Percentiles rank a stretch among this genome's conserved stretches.
phyloP scores from a whole-genome alignment of 73 alveolate species.

The Paramecium octaurelia region DNA sequence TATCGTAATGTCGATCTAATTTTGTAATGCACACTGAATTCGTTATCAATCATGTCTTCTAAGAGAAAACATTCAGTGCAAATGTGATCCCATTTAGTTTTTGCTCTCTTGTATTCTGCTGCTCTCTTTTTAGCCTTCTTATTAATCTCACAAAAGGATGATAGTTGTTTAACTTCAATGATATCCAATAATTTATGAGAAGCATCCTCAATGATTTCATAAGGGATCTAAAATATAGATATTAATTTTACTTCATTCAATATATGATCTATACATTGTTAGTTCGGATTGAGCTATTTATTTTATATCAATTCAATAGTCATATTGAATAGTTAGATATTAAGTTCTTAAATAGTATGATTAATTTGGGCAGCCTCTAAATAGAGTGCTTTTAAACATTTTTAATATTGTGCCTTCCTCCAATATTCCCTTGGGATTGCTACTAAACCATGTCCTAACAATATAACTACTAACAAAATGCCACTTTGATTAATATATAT shows the following conservation, averaged over 20 bases:
- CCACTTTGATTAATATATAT: constrained; percentile 19
- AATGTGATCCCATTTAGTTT: constrained; percentile 49
- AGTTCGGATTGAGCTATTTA: neutral
- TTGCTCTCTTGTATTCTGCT: constrained; percentile 51
- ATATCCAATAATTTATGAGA: neutral
- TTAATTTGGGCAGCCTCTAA: neutral
- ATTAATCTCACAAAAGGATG: neutral
- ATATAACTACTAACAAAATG: constrained; percentile 39
- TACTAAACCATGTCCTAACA: constrained; percentile 58
- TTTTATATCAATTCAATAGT: neutral
- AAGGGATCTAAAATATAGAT: neutral
- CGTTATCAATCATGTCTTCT: neutral
- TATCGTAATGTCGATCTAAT: neutral
- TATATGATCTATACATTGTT: neutral
- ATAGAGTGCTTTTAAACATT: neutral
- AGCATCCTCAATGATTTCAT: constrained; percentile 46
- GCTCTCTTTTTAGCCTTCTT: constrained; percentile 28
- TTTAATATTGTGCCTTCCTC: constrained; percentile 14
- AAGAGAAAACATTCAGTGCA: constrained; percentile 14
- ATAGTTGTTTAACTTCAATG: neutral
- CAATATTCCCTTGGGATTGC: constrained; percentile 60
- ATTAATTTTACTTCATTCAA: neutral
- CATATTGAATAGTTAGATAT: neutral
- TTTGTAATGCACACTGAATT: constrained; percentile 32
- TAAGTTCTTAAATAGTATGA: neutral